A percentile compares a stretch with the other conserved stretches of the same genome.
phyloP scores from a whole-genome alignment of 179 eudicot species.

The Sideroxylon spinosum region DNA sequence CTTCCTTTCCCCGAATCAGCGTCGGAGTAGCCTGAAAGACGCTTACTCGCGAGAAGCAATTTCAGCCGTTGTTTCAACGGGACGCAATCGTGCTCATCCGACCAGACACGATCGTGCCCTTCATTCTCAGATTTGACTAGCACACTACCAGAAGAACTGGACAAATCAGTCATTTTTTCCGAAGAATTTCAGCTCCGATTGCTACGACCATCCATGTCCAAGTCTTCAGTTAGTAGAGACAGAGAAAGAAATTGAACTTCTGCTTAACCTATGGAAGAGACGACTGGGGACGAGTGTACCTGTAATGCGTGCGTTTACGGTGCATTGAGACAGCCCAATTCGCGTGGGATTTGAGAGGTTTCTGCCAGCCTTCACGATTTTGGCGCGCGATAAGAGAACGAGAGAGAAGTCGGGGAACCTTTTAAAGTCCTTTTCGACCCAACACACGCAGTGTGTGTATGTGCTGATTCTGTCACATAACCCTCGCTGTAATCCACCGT shows the following conservation, averaged over 20 bases:
- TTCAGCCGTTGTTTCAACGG: conserved; percentile 40
- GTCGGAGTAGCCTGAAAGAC: not conserved
- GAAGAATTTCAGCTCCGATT: not conserved
- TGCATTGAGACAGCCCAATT: not conserved
- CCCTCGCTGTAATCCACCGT: too few relatives aligned
- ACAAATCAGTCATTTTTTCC: not conserved
- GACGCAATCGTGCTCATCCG: conserved; percentile 32
- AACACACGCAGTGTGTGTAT: too few relatives aligned
- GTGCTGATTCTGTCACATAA: too few relatives aligned
- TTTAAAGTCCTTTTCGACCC: too few relatives aligned
- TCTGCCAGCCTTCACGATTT: not conserved
- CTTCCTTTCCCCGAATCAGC: not conserved
- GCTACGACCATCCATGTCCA: not conserved
- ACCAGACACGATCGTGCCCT: conserved; percentile 18
- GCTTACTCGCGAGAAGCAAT: conserved; percentile 19
- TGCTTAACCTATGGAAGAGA: not conserved
- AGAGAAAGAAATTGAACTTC: not conserved
- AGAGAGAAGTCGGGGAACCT: too few relatives aligned
- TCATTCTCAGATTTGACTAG: conserved; percentile 8
- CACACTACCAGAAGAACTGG: not conserved
- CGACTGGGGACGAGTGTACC: conserved; percentile 3
- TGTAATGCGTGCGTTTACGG: not conserved
- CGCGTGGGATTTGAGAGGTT: not conserved
- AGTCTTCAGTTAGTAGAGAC: not conserved
- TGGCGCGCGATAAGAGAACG: conserved; percentile 11